Base-by-base conservation (phyloP, 352 stramenopile genomes). In the Pythium biforme region DNA sequence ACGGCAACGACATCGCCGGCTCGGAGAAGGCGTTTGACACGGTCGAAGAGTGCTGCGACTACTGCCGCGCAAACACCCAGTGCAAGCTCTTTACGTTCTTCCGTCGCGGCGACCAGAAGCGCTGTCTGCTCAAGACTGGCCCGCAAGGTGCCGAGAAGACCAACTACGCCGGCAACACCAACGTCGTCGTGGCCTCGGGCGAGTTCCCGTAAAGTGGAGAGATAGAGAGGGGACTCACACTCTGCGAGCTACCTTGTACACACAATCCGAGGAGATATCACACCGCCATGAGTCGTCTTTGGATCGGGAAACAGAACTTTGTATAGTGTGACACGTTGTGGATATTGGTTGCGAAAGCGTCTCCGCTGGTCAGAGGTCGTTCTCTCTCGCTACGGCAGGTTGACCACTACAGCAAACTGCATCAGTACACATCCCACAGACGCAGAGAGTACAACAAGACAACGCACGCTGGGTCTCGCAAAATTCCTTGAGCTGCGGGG, bases 401-500 rank as follows among this genome's bases (percentile, higher is more conserved):
- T 60, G 41, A 49, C 54, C 9, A 68, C 49, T 61, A 53, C n/a
- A 26, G 10, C 23, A 29, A 23, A 49, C n/a, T 61, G 39, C 22
- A 45, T 26, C 5, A 37, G 22, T 49, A 49, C 15, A 9, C 17
- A 20, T 10, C 5, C 47, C 22, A 47, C 4, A 55, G 10, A 46
- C 17, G 50, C 25, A 2, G 49, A 3, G 25, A 45, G 6, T n/a
- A 14, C 19, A 47, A 26, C 40, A 31, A 31, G 23, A n/a, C 9
- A 59, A 72, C 74, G 46, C 54, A 86, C 77, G 49, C 14, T 81
- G 61, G 12, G 68, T 83, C 47, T 89, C 76, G 65, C 81, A 91
- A 50, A 93, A 93, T 7, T 88, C 79, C 62, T 90, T 86, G 49
- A 92, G 76, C 59, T 91, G 82, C 31, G 84, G 82, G 41, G 89